Base-by-base conservation (phyloP, 2,329 filamentous ascomycete species). In the Penicillium sp. region DNA sequence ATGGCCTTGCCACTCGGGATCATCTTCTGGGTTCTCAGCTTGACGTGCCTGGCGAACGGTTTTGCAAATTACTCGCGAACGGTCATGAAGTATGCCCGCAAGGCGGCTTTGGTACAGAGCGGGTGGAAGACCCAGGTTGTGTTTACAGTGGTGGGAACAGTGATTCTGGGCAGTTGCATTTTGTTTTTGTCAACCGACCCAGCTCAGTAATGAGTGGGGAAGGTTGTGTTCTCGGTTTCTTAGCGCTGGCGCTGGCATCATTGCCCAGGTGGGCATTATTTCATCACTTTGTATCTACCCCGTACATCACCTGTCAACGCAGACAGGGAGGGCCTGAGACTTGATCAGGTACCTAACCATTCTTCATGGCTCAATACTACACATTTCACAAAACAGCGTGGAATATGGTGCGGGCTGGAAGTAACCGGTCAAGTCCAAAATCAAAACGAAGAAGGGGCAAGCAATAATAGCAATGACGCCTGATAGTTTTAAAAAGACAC, bases 61-160 rank as follows among this genome's bases (percentile, higher is more conserved):
- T 76, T 96, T 56, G 86, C 86, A 1, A 97, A 96, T 69, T 99
- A 99, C 69, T 86, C 96, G 59, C 88, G 85, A 79, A 84, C 81
- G 63, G 86, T 97, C 22, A 88, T 88, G 64, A 88, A 90, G 69
- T 99, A 96, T 71, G 88, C 88, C 63, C 81, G 83, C 38, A 85
- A 87, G 61, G 81, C 82, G 24, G 94, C 94, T 0, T 82, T 97
- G 59, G 94, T 99, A 38, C 94, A 99, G 77, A 89, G 86, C 29
- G 94, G 94, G 1, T 94, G 90, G 88, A 93, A 91, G 74, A 97
- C 94, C 36, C 92, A 97, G 70, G 73, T 87, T 40, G 89, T 96
- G n/a, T 75, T 77, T 59, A 70, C 69, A 5, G 60, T 78, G 21
- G 71, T 78, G 8, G 74, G 75, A n/a, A 64, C 65, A 4, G 72